Evolutionary conservation across 169 alveolate genomes (phyloP).

Genomic region (Eimeria falciformis): DNA sequence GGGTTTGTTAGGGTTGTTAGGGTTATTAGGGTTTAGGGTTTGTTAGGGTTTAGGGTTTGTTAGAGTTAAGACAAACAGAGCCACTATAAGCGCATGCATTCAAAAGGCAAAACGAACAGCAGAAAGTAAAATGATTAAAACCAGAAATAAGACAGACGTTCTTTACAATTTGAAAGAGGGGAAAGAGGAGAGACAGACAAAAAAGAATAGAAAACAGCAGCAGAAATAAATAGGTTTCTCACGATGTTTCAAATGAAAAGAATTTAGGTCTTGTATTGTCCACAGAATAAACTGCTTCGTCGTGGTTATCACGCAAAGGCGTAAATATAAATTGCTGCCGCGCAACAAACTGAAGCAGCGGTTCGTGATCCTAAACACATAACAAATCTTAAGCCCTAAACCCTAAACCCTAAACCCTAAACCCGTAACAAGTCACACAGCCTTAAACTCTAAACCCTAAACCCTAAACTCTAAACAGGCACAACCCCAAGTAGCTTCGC

Average conservation of each 20-base stretch:
- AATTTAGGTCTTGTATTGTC: not conserved
- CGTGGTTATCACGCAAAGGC: constrained; percentile 19
- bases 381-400: not conserved
- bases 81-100: not conserved
- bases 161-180: not conserved
- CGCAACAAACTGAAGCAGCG: constrained; percentile 41
- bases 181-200: not conserved
- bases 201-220: constrained; percentile 4
- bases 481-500: too few relatives aligned
- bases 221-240: not conserved
- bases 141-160: not conserved
- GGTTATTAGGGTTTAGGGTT: too few relatives aligned
- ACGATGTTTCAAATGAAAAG: constrained; percentile 62
- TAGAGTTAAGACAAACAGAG: not conserved
- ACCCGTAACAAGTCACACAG: too few relatives aligned
- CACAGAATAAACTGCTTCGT: constrained; percentile 6
- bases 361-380: constrained; percentile 41
- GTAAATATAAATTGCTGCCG: not conserved
- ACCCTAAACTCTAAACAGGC: too few relatives aligned
- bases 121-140: not conserved
- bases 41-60: too few relatives aligned
- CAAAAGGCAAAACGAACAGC: not conserved
- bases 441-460: too few relatives aligned
- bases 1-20: too few relatives aligned
- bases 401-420: not conserved